A percentile compares a stretch with the other conserved stretches of the same genome.
Evolutionary conservation across 2,329 filamentous ascomycete genomes (phyloP).

Genomic region (Colletotrichum echinochloae): DNA sequence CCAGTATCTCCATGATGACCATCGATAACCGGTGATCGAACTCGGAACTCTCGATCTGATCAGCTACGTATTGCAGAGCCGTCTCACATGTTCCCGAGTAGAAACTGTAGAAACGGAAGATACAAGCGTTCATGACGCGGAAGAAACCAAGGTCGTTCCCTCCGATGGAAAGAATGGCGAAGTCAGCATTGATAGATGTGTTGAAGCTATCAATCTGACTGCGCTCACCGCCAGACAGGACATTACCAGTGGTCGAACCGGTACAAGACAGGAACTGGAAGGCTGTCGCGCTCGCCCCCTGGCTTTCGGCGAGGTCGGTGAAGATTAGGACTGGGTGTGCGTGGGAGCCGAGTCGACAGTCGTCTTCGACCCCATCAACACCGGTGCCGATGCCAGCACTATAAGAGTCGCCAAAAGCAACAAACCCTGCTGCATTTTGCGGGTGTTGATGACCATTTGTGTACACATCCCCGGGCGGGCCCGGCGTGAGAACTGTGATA

Average conservation of each 20-base stretch:
- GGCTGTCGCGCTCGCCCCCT: conserved; percentile 45
- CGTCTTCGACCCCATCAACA: conserved; percentile 53
- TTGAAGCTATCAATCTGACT: conserved; percentile 59
- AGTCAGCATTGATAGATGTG: conserved; percentile 52
- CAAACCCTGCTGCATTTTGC: conserved; percentile 46
- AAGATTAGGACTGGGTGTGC: conserved; percentile 57
- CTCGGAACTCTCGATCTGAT: conserved; percentile 49
- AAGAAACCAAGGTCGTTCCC: conserved; percentile 64
- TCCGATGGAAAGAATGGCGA: conserved; percentile 60
- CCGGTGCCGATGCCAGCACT: conserved; percentile 62
- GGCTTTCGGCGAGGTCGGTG: conserved; percentile 49
- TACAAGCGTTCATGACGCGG: conserved; percentile 62
- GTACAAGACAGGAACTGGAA: conserved; percentile 63
- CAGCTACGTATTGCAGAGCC: conserved; percentile 52
- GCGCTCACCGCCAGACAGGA: conserved; percentile 51
- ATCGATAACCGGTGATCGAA: conserved; percentile 56
- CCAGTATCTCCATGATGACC: conserved; percentile 57
- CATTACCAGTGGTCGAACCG: conserved; percentile 55
- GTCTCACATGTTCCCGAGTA: conserved; percentile 59
- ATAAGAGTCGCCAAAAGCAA: conserved; percentile 61
- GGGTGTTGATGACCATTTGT: not conserved
- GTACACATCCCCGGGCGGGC: not conserved
- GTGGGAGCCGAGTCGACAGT: conserved; percentile 56
- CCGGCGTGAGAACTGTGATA: conserved; percentile 5
- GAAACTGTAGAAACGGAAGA: conserved; percentile 63